Evolutionary conservation across 495 filamentous ascomycete genomes (phyloP).

Genomic region (Penicillium goetzii): DNA sequence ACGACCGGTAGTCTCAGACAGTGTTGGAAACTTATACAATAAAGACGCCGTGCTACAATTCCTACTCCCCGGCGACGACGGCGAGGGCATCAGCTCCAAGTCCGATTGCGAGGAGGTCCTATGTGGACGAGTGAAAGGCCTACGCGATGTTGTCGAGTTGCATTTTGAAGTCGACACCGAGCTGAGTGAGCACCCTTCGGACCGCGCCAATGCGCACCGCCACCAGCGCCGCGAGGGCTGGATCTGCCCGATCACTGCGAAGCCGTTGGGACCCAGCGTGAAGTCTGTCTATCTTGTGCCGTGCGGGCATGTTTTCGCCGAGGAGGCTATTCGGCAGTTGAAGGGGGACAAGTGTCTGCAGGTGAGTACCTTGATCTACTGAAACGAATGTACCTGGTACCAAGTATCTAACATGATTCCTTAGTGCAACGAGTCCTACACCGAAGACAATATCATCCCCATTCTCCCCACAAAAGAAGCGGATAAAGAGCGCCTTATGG

Average conservation of each 20-base stretch:
- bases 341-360: conserved; percentile 63
- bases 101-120: conserved; percentile 69
- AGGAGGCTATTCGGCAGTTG: conserved; percentile 81
- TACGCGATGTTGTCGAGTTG: conserved; percentile 89
- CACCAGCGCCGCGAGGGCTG: conserved; percentile 60
- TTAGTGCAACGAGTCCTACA: conserved; percentile 74
- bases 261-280: conserved; percentile 77
- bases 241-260: conserved; percentile 87
- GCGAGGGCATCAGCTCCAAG: conserved; percentile 53
- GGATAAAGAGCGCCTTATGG: conserved; percentile 70
- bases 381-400: not conserved
- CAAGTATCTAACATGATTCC: conserved; percentile 4
- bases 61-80: conserved; percentile 68
- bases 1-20: conserved; percentile 82
- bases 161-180: conserved; percentile 68
- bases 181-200: conserved; percentile 35
- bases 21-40: conserved; percentile 85
- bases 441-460: conserved; percentile 74
- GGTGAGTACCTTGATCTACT: conserved; percentile 39
- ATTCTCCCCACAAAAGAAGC: conserved; percentile 73
- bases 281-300: conserved; percentile 90
- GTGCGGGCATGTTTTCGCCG: conserved; percentile 93
- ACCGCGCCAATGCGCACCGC: conserved; percentile 31
- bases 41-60: conserved; percentile 88
- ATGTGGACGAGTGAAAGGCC: conserved; percentile 71